A percentile compares a stretch with the other conserved stretches of the same genome.
phyloP scores from a whole-genome alignment of 805 yeast genomes.

The Wickerhamiella occidentalis region DNA sequence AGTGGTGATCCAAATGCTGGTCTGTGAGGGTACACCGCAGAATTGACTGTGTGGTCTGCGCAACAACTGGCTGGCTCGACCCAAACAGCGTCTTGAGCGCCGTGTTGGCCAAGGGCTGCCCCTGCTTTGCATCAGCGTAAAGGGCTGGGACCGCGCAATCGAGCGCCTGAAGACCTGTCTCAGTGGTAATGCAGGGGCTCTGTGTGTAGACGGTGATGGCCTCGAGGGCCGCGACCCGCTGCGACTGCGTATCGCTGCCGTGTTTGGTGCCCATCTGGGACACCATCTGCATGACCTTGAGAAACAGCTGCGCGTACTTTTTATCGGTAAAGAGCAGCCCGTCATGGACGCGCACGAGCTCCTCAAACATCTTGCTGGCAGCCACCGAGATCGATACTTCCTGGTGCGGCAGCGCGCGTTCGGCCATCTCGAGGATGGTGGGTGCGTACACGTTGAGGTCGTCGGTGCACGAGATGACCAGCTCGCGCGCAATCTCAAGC shows the following conservation, averaged over 20 bases:
- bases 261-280: constrained; percentile 21
- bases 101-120: constrained; percentile 16
- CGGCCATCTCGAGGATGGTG: constrained; percentile 50
- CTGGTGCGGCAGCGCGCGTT: constrained; percentile 37
- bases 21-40: constrained; percentile 38
- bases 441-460: constrained; percentile 74
- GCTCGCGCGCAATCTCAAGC: constrained; percentile 50
- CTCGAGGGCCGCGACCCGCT: constrained; percentile 33
- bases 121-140: not conserved
- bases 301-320: constrained; percentile 38
- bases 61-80: constrained; percentile 39
- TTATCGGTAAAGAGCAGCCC: constrained; percentile 53
- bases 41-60: constrained; percentile 29
- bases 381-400: constrained; percentile 51
- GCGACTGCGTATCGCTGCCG: constrained; percentile 30
- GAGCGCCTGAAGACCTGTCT: constrained; percentile 23
- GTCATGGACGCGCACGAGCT: constrained; percentile 42
- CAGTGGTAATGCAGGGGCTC: constrained; percentile 27
- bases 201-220: constrained; percentile 32
- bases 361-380: constrained; percentile 22
- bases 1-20: constrained; percentile 25
- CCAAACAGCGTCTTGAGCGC: constrained; percentile 52
- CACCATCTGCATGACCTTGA: constrained; percentile 22
- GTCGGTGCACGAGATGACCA: constrained; percentile 65
- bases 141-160: constrained; percentile 18